Evolutionary conservation across 257 asterid genomes (phyloP).

Genomic region (Solanum pimpinellifolium): DNA sequence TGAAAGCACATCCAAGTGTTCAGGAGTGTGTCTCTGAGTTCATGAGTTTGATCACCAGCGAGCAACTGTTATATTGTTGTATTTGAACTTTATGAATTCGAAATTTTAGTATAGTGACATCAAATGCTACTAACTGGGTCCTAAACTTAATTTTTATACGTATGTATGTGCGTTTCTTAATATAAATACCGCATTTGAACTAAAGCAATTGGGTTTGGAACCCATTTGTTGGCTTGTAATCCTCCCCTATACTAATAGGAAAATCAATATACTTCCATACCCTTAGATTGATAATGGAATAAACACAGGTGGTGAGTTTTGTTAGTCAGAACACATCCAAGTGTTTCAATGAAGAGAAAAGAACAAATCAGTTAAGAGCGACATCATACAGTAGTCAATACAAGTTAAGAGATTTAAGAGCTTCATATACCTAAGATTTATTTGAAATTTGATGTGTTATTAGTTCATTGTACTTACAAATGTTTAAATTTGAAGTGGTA

Average conservation of each 20-base stretch:
- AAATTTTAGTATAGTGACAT: not conserved
- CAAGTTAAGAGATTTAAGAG: not conserved
- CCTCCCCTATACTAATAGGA: not conserved
- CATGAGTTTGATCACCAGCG: conserved; percentile 55
- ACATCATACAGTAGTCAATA: not conserved
- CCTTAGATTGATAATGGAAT: not conserved
- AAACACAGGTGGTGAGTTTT: not conserved
- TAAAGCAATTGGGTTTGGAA: not conserved
- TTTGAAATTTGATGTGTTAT: not conserved
- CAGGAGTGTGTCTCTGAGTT: not conserved
- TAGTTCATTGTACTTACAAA: not conserved
- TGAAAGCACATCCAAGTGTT: not conserved
- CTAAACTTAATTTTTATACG: not conserved
- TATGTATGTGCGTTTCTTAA: not conserved
- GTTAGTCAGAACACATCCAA: not conserved
- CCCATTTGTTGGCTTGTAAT: not conserved
- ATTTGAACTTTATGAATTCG: not conserved
- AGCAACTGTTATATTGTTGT: conserved; percentile 13
- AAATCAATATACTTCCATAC: not conserved
- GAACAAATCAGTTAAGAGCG: not conserved
- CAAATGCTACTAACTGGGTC: not conserved
- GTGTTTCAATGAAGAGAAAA: not conserved
- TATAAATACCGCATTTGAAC: not conserved
- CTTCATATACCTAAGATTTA: not conserved
- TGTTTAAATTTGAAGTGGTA: not conserved